Conservation (phyloP, 495 filamentous ascomycete species). For the Hyphodiscus hymeniophilus region DNA sequence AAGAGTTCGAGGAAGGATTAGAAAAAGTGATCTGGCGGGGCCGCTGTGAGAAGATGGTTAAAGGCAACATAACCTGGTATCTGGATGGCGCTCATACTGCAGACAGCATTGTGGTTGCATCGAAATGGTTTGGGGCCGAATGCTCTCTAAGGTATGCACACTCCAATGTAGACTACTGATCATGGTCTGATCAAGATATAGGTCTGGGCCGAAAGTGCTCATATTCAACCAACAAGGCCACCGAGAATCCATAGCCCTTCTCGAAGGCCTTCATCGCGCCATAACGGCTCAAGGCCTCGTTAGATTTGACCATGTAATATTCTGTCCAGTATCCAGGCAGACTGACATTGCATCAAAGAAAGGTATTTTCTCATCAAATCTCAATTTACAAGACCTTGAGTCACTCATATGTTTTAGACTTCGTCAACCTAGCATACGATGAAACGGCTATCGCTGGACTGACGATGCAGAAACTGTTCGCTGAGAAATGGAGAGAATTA, state of each 20-base stretch:
- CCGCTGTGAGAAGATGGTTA: slow-evolving; percentile 67
- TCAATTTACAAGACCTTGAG: neutral
- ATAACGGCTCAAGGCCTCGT: slow-evolving; percentile 38
- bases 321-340: slow-evolving; percentile 61
- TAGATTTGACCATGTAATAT: slow-evolving; percentile 76
- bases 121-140: slow-evolving; percentile 60
- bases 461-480: neutral
- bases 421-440: neutral
- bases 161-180: too few relatives aligned
- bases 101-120: slow-evolving; percentile 74
- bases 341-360: neutral
- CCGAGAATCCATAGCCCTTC: slow-evolving; percentile 62
- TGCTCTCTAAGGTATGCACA: slow-evolving; percentile 34
- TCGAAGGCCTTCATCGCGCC: slow-evolving; percentile 49
- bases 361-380: neutral
- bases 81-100: slow-evolving; percentile 86
- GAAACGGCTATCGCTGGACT: neutral
- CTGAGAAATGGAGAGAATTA: neutral
- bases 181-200: slow-evolving; percentile 51
- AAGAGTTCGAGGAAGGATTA: slow-evolving; percentile 64
- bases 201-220: slow-evolving; percentile 48
- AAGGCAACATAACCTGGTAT: slow-evolving; percentile 63
- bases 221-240: slow-evolving; percentile 96
- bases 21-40: slow-evolving; percentile 68
- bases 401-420: neutral